Base-by-base conservation (phyloP, 148 eudicot genomes). In the Polygonum maritimum region DNA sequence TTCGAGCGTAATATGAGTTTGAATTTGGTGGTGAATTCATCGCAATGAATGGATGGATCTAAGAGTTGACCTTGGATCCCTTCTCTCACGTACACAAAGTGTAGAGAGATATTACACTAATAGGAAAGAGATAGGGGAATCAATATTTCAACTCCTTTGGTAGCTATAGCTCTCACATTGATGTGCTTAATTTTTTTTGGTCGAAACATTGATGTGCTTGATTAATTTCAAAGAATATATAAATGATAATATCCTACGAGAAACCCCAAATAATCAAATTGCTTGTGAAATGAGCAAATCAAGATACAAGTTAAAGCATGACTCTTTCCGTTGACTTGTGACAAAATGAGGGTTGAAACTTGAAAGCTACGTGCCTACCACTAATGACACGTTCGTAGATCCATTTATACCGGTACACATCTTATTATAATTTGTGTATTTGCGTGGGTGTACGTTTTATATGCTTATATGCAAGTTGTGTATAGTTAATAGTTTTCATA, bases 351-450 rank as follows among this genome's bases (percentile, higher is more conserved):
- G 11, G 62, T 55, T 55, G 62, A n/a, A 55, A 21, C 62, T 19
- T 55, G 62, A 55, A 55, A 55, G 62, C 62, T n/a, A 55, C 62
- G 62, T 55, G 63, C 33, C 63, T n/a, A 57, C 63, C 63, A 57
- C 63, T 31, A 55, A 55, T 55, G 62, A 21, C 62, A 21, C 62
- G 26, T 55, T 55, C 62, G 21, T 21, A 11, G 7, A 2, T 7
- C 47, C 47, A 44, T 44, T 44, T 44, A 44, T 44, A 44, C 7
- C 47, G 47, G 47, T 44, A 44, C 47, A 44, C 9, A 44, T 44
- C 47, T 44, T 44, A 44, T 44, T 44, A 44, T 39, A 39, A 39
- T 39, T 4, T 39, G 6, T 39, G 1, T 26, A 26, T 26, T 26
- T 26, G 31, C 31, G 31, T 26, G 31, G 31, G 31, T 26, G 31